Evolutionary conservation across 1,139 yeast genomes (phyloP), one percentile per base, ranked within the genome.

Genomic region (Eremothecium sinecaudum): DNA sequence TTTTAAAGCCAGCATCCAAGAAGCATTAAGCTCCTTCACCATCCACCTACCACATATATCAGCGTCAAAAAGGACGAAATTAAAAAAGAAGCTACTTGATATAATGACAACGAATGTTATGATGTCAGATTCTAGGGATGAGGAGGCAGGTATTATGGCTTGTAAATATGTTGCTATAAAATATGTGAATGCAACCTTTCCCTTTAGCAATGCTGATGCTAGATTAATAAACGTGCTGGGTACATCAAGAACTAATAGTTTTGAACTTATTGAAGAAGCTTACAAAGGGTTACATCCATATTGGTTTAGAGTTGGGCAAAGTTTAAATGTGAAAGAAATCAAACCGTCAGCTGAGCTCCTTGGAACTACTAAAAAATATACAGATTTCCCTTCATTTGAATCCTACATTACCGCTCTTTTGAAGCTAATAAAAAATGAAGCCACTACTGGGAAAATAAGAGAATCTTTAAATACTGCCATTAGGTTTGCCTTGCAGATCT

Each of bases 191-290:
- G 62, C 75, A 10, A 64, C 80, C 0, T 80, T 76, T 46, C 75
- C 80, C 1, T 86, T 86, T 47, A 50, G 64, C 34, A 87, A 84
- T 51, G 56, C 81, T 0, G 72, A 72, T 28, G 83, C 92, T 0
- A 66, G 96, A 40, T 50, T 71, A 35, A 59, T 83, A 25, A 79
- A 90, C 50, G 55, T 86, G 13, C 56, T 79, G 33, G 95, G 86
- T 6, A 59, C 83, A 8, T 60, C 73, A 12, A 50, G 64, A 18
- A 58, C 56, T 3, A 80, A 79, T 45, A 65, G 81, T 34, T 67
- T 83, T 1, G 94, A 84, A 44, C 73, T 79, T 0, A 63, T 77
- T 10, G 94, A 86, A 48, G 96, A 86, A 54, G 79, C 95, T 0
- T 58, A 58, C n/a, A 73, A 73, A 40, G 97, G 97, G 0, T 63